Base-by-base conservation (phyloP, 169 alveolate species). In the Cryptosporidium sp. region DNA sequence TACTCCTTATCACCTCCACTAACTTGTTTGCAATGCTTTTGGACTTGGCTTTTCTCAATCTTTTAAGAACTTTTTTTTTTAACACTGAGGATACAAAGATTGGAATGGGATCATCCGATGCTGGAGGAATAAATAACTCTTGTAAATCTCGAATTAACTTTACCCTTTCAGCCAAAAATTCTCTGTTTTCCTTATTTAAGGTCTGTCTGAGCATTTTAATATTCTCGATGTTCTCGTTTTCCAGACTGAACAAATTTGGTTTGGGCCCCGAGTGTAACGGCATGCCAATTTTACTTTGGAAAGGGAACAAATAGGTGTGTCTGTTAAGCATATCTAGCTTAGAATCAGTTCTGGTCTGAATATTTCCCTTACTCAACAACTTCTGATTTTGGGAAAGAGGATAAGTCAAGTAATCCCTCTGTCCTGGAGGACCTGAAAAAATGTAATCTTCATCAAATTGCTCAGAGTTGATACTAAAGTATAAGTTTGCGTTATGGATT, bases 281-380 rank as follows among this genome's bases (percentile, higher is more conserved):
- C n/a, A 16, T 48, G 21, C 10, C 23, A 9, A 5, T 10, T 23
- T 7, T 6, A n/a, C 18, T 26, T 26, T 55, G 37, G 67, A 26
- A 4, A 10, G 86, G 86, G 33, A 35, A 73, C 41, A 55, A 18
- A 55, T 73, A 73, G 14, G 37, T 59, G 35, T 73, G 86, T 73
- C 50, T 55, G 43, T 26, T 52, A 12, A 58, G 5, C 6, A 6
- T 31, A 4, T 39, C 70, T 43, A 37, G 31, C 29, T 55, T 41
- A 23, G 7, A 1, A 8, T 73, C 86, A 0, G 71, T 29, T 18
- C 10, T 31, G 10, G 55, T 33, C 2, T 23, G 43, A 16, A 52
- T 10, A 8, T 3, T 1, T 7, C 86, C 71, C 12, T 39, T 33
- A 16, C 16, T 10, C 45, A 26, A 31, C 2, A 33, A 3, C 43